Evolutionary conservation across 2,329 filamentous ascomycete genomes (phyloP), one percentile per base, ranked within the genome.

Genomic region (Cladobotryum mycophilum): DNA sequence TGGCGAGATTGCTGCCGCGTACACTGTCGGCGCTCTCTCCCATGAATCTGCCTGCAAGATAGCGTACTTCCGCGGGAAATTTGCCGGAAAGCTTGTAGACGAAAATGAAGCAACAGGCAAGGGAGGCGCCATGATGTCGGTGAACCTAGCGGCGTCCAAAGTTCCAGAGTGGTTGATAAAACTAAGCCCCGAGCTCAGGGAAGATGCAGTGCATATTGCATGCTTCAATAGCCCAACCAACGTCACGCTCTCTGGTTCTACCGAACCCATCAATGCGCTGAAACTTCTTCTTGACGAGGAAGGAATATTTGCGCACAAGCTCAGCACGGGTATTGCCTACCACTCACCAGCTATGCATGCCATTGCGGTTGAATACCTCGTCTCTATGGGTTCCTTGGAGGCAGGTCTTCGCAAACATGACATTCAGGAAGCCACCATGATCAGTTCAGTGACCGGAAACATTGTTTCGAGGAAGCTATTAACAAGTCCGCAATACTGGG

Each of bases 1-100:
- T 3, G 70, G 70, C 4, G 70, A 73, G 52, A 70, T 72, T 42
- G 68, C 64, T 1, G 70, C 70, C 2, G 70, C 69, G 1, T 72
- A 71, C 45, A 65, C 67, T 2, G 60, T 62, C 1, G 67, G 69
- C 1, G 53, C 56, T 8, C 48, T 72, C n/a, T 58, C 63, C 0
- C 54, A 60, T 5, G 57, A 60, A 35, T 38, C 51, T 6, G 69
- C 70, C 15, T 64, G 70, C 38, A 60, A 59, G 6, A 55, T 65
- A 0, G 66, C 69, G 1, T 73, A 68, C 55, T 67, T 68, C 47
- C 64, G 71, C 11, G 71, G 70, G 2, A 53, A 56, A 12, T 33
- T 42, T 17, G 47, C 37, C 20, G 41, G 44, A 8, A 53, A 35
- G 14, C 42, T 52, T 2, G 36, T n/a, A 8, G 11, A 13, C 4